Conservation (phyloP, 2,329 filamentous ascomycete genomes). For the Hypoxylon rubiginosum region DNA sequence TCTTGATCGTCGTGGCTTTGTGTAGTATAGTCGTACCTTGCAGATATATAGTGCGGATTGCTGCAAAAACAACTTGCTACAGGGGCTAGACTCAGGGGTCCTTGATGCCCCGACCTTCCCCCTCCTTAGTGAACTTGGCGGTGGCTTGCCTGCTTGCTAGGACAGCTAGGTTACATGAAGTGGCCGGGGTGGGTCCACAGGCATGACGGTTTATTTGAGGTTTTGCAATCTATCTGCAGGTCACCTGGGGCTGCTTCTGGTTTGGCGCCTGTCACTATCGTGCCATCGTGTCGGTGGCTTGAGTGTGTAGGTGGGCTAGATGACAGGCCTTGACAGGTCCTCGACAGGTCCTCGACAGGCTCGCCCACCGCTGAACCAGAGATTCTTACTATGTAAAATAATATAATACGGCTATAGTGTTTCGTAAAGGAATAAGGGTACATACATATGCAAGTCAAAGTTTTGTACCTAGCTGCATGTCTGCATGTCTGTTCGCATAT, state of each 20-base stretch:
- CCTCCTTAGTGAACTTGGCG: constrained; percentile 15
- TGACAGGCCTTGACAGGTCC: constrained; percentile 1
- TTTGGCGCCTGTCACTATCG: constrained; percentile 27
- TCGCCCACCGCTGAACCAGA: constrained; percentile 15
- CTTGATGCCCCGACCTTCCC: constrained; percentile 21
- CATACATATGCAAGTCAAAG: constrained; percentile 15
- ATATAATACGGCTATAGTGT: constrained; percentile 21
- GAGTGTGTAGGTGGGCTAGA: constrained; percentile 25
- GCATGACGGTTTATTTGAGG: constrained; percentile 36
- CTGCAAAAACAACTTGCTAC: constrained; percentile 26
- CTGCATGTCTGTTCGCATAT: constrained; percentile 31
- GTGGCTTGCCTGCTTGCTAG: constrained; percentile 19
- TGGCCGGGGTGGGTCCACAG: constrained; percentile 31
- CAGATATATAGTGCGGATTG: constrained; percentile 18
- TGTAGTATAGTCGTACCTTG: constrained; percentile 33
- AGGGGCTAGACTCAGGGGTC: constrained; percentile 37
- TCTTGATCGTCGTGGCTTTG: constrained; percentile 21
- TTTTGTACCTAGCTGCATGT: constrained; percentile 3
- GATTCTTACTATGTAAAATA: constrained; percentile 30
- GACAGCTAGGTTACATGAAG: constrained; percentile 18
- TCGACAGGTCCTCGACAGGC: constrained; percentile 5
- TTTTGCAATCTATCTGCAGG: constrained; percentile 34
- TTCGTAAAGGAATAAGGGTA: constrained; percentile 11
- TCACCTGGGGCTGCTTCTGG: constrained; percentile 30
- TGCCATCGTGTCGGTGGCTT: constrained; percentile 36